Percentiles rank a stretch among this genome's conserved stretches.
These are phyloP conservation scores for Botryosphaeria dothidea DNA, from an alignment of 2,329 filamentous ascomycete genomes.

Conservation along the genomic window DNA sequence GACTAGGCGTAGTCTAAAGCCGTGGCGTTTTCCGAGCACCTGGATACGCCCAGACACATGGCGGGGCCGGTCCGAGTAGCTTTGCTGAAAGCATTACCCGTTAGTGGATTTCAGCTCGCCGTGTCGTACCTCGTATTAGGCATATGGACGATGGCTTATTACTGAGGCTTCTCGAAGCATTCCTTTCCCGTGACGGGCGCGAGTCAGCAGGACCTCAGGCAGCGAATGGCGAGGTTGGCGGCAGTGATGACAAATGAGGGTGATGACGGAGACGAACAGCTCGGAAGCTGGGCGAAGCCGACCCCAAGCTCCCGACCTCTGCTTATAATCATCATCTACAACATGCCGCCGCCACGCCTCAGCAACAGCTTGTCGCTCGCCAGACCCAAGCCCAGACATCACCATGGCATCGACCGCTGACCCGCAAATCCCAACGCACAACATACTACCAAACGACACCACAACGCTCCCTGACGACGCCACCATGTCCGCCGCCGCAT, in stretches of 20 bases:
- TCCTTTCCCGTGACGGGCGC: background rate
- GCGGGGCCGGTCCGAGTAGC: background rate
- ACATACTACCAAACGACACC: background rate
- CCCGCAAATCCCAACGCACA: background rate
- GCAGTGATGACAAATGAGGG: slow-evolving; percentile 12
- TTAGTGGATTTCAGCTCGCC: background rate
- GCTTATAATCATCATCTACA: slow-evolving; percentile 1
- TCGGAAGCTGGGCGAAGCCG: slow-evolving; percentile 13
- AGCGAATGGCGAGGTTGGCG: background rate
- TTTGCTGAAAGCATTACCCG: background rate
- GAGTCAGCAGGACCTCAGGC: background rate
- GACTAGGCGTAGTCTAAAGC: background rate
- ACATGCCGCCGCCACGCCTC: slow-evolving; percentile 5
- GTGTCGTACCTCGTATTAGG: background rate
- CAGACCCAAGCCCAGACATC: background rate
- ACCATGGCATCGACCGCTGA: slow-evolving; percentile 16
- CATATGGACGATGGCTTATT: background rate
- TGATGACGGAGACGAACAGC: slow-evolving; percentile 2
- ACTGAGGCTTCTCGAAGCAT: background rate
- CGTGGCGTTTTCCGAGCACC: background rate
- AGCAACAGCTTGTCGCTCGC: background rate
- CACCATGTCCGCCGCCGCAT: background rate
- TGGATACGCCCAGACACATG: background rate
- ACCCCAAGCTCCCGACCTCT: background rate
- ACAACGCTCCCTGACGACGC: background rate